Conservation (phyloP, 2,329 filamentous ascomycete genomes). For the Capronia coronata region DNA sequence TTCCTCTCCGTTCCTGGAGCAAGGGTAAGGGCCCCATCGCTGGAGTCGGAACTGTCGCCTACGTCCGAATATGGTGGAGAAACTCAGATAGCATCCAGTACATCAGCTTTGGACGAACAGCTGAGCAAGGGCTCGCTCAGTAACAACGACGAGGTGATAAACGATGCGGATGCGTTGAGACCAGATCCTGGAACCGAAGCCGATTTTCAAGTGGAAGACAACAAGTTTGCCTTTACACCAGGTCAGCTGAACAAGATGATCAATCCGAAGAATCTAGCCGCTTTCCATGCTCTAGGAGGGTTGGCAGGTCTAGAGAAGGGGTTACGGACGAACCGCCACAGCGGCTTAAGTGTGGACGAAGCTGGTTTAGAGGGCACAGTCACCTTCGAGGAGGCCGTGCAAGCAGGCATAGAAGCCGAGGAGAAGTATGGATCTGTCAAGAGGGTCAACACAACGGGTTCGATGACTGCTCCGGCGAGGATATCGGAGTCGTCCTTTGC, state of each 20-base stretch:
- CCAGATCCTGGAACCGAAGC: slow-evolving; percentile 66
- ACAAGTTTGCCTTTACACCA: slow-evolving; percentile 65
- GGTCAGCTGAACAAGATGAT: slow-evolving; percentile 70
- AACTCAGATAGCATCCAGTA: slow-evolving; percentile 45
- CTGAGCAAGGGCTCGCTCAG: slow-evolving; percentile 32
- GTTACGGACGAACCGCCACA: slow-evolving; percentile 56
- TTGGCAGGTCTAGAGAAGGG: slow-evolving; percentile 67
- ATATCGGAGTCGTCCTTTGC: slow-evolving; percentile 35
- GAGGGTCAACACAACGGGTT: slow-evolving; percentile 20
- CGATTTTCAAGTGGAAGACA: slow-evolving; percentile 61
- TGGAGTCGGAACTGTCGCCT: slow-evolving; percentile 51
- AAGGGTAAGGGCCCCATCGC: slow-evolving; percentile 58
- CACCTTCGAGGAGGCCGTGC: slow-evolving; percentile 58
- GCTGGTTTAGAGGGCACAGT: slow-evolving; percentile 56
- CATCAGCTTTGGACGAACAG: slow-evolving; percentile 39
- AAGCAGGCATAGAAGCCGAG: slow-evolving; percentile 23
- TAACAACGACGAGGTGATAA: slow-evolving; percentile 47
- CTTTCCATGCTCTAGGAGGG: slow-evolving; percentile 70
- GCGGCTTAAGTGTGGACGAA: slow-evolving; percentile 67
- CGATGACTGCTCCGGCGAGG: slow-evolving; percentile 23
- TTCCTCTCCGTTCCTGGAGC: slow-evolving; percentile 58
- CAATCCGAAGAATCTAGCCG: slow-evolving; percentile 70
- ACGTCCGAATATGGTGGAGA: slow-evolving; percentile 48
- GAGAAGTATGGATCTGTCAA: slow-evolving; percentile 23
- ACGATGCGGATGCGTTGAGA: slow-evolving; percentile 56